Base-by-base conservation (phyloP, 73 alveolate genomes). In the Paramecium sonneborni region DNA sequence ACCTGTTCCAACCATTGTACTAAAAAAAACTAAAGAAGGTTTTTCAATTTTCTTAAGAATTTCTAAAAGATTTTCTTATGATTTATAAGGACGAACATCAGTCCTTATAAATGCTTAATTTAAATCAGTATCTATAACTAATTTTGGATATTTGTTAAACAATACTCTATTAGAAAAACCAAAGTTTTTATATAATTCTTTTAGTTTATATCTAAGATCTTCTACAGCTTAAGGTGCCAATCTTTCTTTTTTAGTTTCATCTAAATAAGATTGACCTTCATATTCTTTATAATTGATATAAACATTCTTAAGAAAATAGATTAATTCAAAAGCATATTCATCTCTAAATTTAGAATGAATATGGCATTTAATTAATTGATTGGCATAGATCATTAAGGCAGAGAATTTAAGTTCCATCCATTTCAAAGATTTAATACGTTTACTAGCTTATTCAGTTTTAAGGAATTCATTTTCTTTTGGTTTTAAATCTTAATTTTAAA, bases 1-100 rank as follows among this genome's bases (percentile, higher is more conserved):
- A 43, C 90, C 90, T 79, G 90, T 79, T 41, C 90, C 90, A 38
- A 79, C 90, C 90, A 79, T 79, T 0, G 90, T 79, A n/a, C 74
- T 79, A 30, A 79, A 41, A 32, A 79, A 79, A 12, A 79, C 41
- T 5, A 38, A 46, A 5, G 76, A 30, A 0, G 90, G 90, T 24
- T 79, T 15, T 39, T 21, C 37, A 1, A 5, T 5, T 15, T 20
- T 79, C 15, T 32, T 28, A 5, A 35, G 20, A 2, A 23, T 32
- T 79, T 44, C 74, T 9, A 79, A 24, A 4, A 79, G 74, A n/a
- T 79, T 62, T 43, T 23, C 90, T 24, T 79, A 79, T 21, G 90
- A 39, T 23, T 79, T 79, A 44, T 79, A 79, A 18, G 90, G 90
- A 38, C 55, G 46, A 11, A 79, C 55, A 79, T 79, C 90, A 5